Percentiles rank a stretch among this genome's conserved stretches.
These are phyloP conservation scores for Aspergillus wentii DNA, from an alignment of 495 filamentous ascomycete species.

Conservation along the genomic window DNA sequence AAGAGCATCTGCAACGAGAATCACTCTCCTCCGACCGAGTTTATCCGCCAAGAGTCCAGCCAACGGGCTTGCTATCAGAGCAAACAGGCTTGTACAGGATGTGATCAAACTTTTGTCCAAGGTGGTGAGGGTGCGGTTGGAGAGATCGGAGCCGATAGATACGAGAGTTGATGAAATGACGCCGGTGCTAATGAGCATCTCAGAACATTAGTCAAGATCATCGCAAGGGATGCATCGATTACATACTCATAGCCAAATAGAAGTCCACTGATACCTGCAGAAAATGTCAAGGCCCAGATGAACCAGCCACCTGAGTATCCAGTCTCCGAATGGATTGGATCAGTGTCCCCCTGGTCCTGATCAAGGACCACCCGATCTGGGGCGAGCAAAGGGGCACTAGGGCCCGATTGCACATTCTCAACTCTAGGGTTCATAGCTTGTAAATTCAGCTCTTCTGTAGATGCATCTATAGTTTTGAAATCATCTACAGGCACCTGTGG, in stretches of 20 bases:
- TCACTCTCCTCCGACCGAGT: constrained; percentile 68
- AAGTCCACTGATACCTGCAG: constrained; percentile 79
- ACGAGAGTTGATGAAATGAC: constrained; percentile 87
- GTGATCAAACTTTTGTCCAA: constrained; percentile 83
- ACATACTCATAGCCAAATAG: constrained; percentile 78
- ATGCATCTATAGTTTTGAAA: constrained; percentile 5
- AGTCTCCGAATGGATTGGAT: constrained; percentile 8
- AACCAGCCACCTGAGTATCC: constrained; percentile 34
- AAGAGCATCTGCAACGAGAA: constrained; percentile 72
- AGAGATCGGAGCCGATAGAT: constrained; percentile 72
- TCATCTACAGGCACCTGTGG: too few relatives aligned
- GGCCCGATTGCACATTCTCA: constrained; percentile 16
- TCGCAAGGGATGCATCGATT: too few relatives aligned
- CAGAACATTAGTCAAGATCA: too few relatives aligned
- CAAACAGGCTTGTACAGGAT: constrained; percentile 73
- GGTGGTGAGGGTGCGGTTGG: constrained; percentile 57
- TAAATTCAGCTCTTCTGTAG: constrained; percentile 3
- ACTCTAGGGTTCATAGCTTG: constrained; percentile 21
- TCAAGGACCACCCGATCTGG: constrained; percentile 5
- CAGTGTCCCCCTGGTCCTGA: constrained; percentile 8
- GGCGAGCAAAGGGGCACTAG: constrained; percentile 28
- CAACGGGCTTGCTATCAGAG: constrained; percentile 70
- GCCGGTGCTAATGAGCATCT: too few relatives aligned
- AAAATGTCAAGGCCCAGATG: constrained; percentile 73
- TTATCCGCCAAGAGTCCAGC: constrained; percentile 71